Base-by-base conservation (phyloP, 768 basidiomycete genomes). In the Agrocybe chaxingu region DNA sequence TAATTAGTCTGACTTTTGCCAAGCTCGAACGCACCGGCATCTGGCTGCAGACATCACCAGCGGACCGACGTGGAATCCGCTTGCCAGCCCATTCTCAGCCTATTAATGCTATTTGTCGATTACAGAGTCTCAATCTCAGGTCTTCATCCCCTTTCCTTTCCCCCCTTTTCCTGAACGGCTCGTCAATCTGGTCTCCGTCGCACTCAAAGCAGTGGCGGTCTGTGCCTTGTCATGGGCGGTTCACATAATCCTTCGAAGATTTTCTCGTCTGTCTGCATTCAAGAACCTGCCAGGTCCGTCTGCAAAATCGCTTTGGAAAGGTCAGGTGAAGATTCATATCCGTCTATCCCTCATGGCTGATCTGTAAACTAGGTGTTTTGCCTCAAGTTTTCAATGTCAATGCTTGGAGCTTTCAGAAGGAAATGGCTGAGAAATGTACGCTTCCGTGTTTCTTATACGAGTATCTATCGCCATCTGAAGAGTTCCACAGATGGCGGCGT, bases 261-360 rank as follows among this genome's bases (percentile, higher is more conserved):
- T 61, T 39, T 41, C 62, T 37, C 34, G 53, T 24, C 52, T 53
- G 13, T 61, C 62, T 10, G 52, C 59, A 8, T 53, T 74, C 3
- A 66, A 72, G 42, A 72, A 73, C 55, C 61, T 77, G 32, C 70
- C 72, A 9, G 75, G 75, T 1, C 75, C 74, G 0, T 52, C 62
- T 6, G 53, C 66, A 0, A 46, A 48, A 7, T 75, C 73, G 0
- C 64, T 66, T 18, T 51, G 66, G 31, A 66, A 57, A 42, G 76
- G 76, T 74, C 12, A 12, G 53, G 24, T 24, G 24, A 5, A 3
- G 24, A 3, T 24, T 24, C 24, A 5, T 24, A 24, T 5, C 24
- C 42, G 16, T 29, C 34, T 29, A 8, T 51, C 2, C 40, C 37
- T 8, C 44, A 41, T 8, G 30, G 18, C 2, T 50, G 11, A 18